Evolutionary conservation across 495 filamentous ascomycete species (phyloP).

Genomic region (Podospora tetraspora): DNA sequence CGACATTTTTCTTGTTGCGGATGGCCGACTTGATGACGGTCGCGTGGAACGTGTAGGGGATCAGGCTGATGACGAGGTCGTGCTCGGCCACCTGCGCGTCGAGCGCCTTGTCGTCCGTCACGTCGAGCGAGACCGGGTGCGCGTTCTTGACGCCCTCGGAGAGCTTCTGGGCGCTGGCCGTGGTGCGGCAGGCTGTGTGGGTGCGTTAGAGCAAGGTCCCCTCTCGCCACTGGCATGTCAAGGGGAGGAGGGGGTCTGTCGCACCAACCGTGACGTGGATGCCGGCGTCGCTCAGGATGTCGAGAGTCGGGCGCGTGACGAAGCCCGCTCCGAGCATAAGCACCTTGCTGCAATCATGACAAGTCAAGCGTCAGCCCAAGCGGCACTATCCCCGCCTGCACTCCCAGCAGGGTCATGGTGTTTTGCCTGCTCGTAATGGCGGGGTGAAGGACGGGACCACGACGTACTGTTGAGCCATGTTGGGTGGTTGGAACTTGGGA

Average conservation of each 20-base stretch:
- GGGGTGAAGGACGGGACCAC: not conserved
- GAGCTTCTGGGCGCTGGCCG: slow-evolving; percentile 70
- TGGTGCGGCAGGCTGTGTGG: slow-evolving; percentile 72
- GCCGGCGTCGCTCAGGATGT: slow-evolving; percentile 67
- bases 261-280: slow-evolving; percentile 80
- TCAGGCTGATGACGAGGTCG: slow-evolving; percentile 75
- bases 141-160: slow-evolving; percentile 64
- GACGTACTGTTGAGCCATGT: slow-evolving; percentile 34
- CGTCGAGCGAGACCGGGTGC: slow-evolving; percentile 74
- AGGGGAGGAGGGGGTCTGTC: slow-evolving; percentile 20
- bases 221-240: not conserved
- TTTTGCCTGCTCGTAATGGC: not conserved
- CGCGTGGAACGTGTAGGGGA: slow-evolving; percentile 91
- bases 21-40: slow-evolving; percentile 92
- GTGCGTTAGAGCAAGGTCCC: slow-evolving; percentile 8
- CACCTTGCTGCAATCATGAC: slow-evolving; percentile 37
- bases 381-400: not conserved
- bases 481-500: not conserved
- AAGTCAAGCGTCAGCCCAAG: not conserved
- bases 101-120: slow-evolving; percentile 63
- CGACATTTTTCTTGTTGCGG: slow-evolving; percentile 86
- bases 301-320: slow-evolving; percentile 74
- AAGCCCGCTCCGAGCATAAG: slow-evolving; percentile 75
- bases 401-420: not conserved
- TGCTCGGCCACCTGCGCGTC: slow-evolving; percentile 72